phyloP scores from a whole-genome alignment of 202 grass and related monocot genomes.

The Setaria italica region DNA sequence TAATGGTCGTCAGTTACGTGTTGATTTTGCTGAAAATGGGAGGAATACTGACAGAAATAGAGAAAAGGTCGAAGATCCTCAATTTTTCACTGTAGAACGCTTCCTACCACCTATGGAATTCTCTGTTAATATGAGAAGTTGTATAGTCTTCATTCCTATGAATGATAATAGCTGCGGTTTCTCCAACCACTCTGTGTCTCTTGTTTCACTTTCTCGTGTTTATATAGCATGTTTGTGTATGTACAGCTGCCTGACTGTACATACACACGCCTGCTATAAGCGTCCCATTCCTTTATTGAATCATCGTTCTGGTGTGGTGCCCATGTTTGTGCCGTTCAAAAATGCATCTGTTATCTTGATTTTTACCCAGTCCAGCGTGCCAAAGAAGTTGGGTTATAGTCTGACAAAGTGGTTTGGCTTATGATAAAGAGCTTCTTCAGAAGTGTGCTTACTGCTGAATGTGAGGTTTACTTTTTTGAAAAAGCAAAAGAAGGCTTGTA shows the following conservation, averaged over 20 bases:
- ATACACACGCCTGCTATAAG: conserved; percentile 43
- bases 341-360: conserved; percentile 8
- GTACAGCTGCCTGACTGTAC: conserved; percentile 56
- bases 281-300: conserved; percentile 22
- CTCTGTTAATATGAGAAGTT: conserved; percentile 51
- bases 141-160: conserved; percentile 56
- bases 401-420: conserved; percentile 17
- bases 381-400: conserved; percentile 17
- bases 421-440: conserved; percentile 30
- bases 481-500: conserved; percentile 23
- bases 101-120: conserved; percentile 48
- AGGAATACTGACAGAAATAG: conserved; percentile 96
- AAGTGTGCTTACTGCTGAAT: conserved; percentile 41
- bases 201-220: conserved; percentile 42
- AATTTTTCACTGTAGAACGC: conserved; percentile 51
- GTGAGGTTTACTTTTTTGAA: conserved; percentile 37
- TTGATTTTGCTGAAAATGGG: conserved; percentile 99
- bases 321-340: conserved; percentile 28
- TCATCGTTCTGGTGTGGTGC: conserved; percentile 24
- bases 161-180: conserved; percentile 62
- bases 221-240: conserved; percentile 55
- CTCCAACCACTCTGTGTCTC: conserved; percentile 38
- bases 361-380: background rate
- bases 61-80: conserved; percentile 88
- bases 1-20: conserved; percentile 94